These are phyloP conservation scores for Bretziella fagacearum DNA, from an alignment of 2,329 filamentous ascomycete species.

Conservation along the genomic window DNA sequence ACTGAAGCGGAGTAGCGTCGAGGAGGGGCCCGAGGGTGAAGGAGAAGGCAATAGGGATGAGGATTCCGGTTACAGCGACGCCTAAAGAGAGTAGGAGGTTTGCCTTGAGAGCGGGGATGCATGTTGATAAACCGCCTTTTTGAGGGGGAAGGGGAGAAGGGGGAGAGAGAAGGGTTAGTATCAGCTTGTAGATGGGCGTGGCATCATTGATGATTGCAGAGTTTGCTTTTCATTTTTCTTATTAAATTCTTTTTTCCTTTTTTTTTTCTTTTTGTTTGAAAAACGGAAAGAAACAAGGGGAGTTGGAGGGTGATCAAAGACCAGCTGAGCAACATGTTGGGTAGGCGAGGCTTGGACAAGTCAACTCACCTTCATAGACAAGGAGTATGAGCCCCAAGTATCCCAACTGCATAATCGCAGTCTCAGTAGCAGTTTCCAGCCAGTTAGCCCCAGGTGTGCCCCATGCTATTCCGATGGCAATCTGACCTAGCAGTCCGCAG, in stretches of 20 bases:
- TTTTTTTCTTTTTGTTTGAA: no score
- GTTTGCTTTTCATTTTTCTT: no score
- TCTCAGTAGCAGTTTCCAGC: slow-evolving; percentile 35
- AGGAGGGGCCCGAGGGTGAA: slow-evolving; percentile 39
- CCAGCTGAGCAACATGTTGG: background rate
- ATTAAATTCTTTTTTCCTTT: no score
- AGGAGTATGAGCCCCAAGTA: slow-evolving; percentile 58
- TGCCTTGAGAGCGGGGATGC: slow-evolving; percentile 2
- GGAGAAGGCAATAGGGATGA: background rate
- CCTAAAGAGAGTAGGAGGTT: background rate
- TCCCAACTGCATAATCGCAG: slow-evolving; percentile 45
- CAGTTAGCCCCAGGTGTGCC: slow-evolving; percentile 48
- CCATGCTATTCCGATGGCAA: slow-evolving; percentile 54
- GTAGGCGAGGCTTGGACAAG: background rate
- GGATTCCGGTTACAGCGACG: slow-evolving; percentile 6
- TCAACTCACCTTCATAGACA: slow-evolving; percentile 45
- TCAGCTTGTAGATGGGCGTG: background rate
- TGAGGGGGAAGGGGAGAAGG: background rate
- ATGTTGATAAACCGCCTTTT: slow-evolving; percentile 6
- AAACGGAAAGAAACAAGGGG: no score
- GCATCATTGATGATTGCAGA: no score
- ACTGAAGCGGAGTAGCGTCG: slow-evolving; percentile 37
- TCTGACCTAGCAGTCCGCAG: slow-evolving; percentile 55
- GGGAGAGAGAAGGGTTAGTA: background rate
- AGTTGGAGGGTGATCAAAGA: background rate